Evolutionary conservation across 2,329 filamentous ascomycete species (phyloP), one percentile per base, ranked within the genome.

Genomic region (Ophiostoma sp.): DNA sequence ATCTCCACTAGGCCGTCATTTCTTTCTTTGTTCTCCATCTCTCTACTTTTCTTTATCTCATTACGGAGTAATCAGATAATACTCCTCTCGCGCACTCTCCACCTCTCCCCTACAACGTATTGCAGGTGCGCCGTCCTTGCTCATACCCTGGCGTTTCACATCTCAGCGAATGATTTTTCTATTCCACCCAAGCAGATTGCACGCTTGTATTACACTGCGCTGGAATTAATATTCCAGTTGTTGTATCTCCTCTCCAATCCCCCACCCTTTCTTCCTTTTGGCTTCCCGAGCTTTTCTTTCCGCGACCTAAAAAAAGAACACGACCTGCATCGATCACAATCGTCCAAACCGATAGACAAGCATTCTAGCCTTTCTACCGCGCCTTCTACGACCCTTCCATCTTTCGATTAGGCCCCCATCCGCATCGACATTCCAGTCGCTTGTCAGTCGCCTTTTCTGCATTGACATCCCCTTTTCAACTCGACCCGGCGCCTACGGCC

Each of bases 291-390:
- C 47, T 64, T 69, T 65, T 44, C 42, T 67, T 65, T 66, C 67
- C 55, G 42, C 62, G 68, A 69, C 70, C 70, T 71, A 71, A 71
- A 71, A 70, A 71, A 71, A 71, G 70, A 70, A 70, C 69, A 69
- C 63, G 27, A 65, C 66, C 67, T 18, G 41, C 63, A 67, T 67
- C 68, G 63, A 66, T 55, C 63, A 49, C 38, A 49, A 36, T 52
- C 64, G 40, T 67, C 64, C 42, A 55, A 60, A 27, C 65, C 45
- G 38, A 63, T 41, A 65, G 42, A 36, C 63, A 42, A 64, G 62
- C 63, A 64, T 64, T 64, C 62, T 64, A 66, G n/a, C 40, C 42
- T 27, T 55, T 69, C 67, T 60, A 64, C 58, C 52, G 42, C 58
- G n/a, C 41, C 18, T 63, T 66, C 65, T 12, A 52, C 63, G 38